Conservation (phyloP, 768 basidiomycete species). For the Exsudoporus frostii region DNA sequence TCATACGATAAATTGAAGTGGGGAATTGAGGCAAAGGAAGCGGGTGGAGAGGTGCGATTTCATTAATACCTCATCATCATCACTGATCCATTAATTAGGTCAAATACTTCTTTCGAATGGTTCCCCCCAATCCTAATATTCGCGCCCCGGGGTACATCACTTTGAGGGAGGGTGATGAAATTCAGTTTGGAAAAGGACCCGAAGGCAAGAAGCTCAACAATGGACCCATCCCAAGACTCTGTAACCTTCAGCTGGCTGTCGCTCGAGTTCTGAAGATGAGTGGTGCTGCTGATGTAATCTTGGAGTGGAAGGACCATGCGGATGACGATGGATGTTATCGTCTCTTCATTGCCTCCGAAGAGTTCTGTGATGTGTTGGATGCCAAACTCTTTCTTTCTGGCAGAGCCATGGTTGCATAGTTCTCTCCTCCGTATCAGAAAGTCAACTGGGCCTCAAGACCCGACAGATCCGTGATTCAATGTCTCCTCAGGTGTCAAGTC, state of each 20-base stretch:
- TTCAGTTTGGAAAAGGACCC: neutral
- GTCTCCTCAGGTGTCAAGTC: too few species aligned
- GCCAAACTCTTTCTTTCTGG: too few species aligned
- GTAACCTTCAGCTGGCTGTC: conserved; percentile 3
- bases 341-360: neutral
- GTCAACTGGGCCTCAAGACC: too few species aligned
- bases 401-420: too few species aligned
- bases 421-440: too few species aligned
- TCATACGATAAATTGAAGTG: neutral
- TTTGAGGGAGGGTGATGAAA: conserved; percentile 4
- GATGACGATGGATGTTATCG: neutral
- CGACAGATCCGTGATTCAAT: too few species aligned
- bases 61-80: neutral
- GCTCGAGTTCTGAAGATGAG: conserved; percentile 7
- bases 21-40: neutral
- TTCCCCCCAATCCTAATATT: neutral
- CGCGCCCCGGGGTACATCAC: neutral
- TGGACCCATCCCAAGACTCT: neutral
- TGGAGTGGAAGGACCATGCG: neutral
- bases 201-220: neutral
- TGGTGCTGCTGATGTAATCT: conserved; percentile 5
- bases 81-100: neutral
- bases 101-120: neutral
- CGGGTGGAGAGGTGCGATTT: neutral
- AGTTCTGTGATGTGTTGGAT: too few species aligned